Base-by-base conservation (phyloP, 163 green algal species). In the Chlamydomonas reinhardtii region DNA sequence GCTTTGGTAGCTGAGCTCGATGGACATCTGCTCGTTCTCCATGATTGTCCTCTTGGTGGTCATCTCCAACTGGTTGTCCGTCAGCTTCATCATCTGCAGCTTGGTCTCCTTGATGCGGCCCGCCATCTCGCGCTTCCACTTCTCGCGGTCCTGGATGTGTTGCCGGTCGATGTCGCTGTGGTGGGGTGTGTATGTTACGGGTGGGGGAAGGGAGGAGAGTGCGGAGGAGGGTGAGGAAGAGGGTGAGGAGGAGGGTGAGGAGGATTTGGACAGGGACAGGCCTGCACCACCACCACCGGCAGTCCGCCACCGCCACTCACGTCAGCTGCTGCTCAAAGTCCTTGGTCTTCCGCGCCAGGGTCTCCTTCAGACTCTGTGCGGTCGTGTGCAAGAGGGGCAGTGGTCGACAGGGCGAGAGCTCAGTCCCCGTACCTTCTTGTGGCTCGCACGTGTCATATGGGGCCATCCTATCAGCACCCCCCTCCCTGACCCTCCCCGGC, bases 21-120 rank as follows among this genome's bases (percentile, higher is more conserved):
- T 93, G 22, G 76, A 91, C 94, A 98, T 97, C 76, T 95, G 92
- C 91, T 98, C 94, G 83, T 98, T 98, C 83, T 98, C 95, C 83
- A 97, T 93, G 82, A 98, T 97, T 37, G 95, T 97, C 31, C 93
- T 91, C 93, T 97, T 96, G 34, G 95, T 98, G 43, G 94, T 97
- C 76, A 93, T 94, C 87, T 98, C 95, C 69, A 98, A 91, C 88
- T 97, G 95, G 83, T 97, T 95, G 91, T 98, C 96, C 82, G 83
- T 92, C 37, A 92, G 82, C 74, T 92, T 92, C 89, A 92, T 92
- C 89, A 92, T 92, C 77, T 90, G 94, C 39, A 94, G 91, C 76
- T 96, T 97, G 2, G 94, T 96, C 71, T 97, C 94, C 82, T 94
- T 94, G 73, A 98, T 95, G 35, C 93, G 93, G 5, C 82, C 54